Percentiles rank a stretch among this genome's conserved stretches.
Evolutionary conservation across 176 grass and related monocot genomes (phyloP).

Genomic region (Cenchrus fungigraminus): DNA sequence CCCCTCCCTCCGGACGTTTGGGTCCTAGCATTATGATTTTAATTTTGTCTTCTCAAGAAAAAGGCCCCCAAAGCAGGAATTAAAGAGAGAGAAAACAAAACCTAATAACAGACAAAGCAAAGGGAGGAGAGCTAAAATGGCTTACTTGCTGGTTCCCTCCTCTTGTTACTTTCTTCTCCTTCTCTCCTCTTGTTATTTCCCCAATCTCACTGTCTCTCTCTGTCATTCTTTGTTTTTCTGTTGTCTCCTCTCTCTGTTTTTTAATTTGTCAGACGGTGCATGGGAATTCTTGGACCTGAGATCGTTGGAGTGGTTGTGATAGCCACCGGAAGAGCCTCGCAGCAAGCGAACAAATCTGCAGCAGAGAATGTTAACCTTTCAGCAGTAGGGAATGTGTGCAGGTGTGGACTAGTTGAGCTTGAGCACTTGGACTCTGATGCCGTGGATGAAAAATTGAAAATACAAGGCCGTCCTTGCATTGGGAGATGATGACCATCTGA

Average conservation of each 20-base stretch:
- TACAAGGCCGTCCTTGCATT: neutral
- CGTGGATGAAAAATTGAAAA: neutral
- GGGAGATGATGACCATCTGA: neutral
- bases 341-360: conserved; percentile 45
- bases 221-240: neutral
- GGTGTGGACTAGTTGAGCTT: conserved; percentile 19
- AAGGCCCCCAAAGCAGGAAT: neutral
- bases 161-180: neutral
- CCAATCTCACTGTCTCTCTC: neutral
- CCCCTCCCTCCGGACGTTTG: no score
- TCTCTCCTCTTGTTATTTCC: no score
- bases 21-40: conserved; percentile 8
- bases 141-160: conserved; percentile 21
- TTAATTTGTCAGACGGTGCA: neutral
- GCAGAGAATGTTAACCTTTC: conserved; percentile 38
- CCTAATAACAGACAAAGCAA: neutral
- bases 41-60: conserved; percentile 48
- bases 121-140: conserved; percentile 13
- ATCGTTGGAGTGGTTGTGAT: conserved; percentile 44
- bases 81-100: conserved; percentile 12
- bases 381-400: neutral
- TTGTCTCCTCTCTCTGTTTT: neutral
- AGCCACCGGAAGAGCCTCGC: conserved; percentile 21
- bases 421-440: neutral
- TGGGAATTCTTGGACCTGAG: conserved; percentile 10